phyloP scores from a whole-genome alignment of 805 yeast genomes.

The Myxozyma kluyveri region DNA sequence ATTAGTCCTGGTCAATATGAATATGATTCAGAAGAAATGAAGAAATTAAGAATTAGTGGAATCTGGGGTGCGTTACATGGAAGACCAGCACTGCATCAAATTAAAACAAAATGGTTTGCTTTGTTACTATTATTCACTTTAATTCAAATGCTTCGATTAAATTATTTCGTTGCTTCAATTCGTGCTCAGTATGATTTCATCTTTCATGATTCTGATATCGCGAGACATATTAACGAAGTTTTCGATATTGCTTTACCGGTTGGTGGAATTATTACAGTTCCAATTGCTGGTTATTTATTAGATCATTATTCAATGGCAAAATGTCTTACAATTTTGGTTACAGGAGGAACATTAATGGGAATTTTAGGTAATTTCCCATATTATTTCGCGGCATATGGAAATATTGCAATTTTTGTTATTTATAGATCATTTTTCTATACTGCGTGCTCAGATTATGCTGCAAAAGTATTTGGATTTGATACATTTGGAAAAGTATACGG shows the following conservation, averaged over 20 bases:
- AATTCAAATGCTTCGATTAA: conserved; percentile 85
- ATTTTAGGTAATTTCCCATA: conserved; percentile 60
- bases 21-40: conserved; percentile 25
- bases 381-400: conserved; percentile 55
- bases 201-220: conserved; percentile 51
- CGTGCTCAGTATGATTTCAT: conserved; percentile 77
- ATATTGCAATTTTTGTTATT: conserved; percentile 68
- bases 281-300: conserved; percentile 75
- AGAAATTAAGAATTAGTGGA: conserved; percentile 42
- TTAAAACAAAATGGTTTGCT: conserved; percentile 67
- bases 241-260: conserved; percentile 85
- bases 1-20: conserved; percentile 21
- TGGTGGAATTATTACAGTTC: conserved; percentile 85
- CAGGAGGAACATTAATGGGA: conserved; percentile 63
- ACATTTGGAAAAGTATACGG: conserved; percentile 94
- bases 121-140: conserved; percentile 77
- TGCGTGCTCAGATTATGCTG: conserved; percentile 84
- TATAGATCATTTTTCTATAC: conserved; percentile 93
- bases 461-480: conserved; percentile 88
- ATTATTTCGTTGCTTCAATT: conserved; percentile 88
- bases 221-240: conserved; percentile 61
- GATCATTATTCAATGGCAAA: conserved; percentile 68
- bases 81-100: conserved; percentile 46
- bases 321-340: conserved; percentile 49
- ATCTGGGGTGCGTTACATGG: conserved; percentile 80